Base-by-base conservation (phyloP, 176 grass and related monocot species). In the Chloris gayana region DNA sequence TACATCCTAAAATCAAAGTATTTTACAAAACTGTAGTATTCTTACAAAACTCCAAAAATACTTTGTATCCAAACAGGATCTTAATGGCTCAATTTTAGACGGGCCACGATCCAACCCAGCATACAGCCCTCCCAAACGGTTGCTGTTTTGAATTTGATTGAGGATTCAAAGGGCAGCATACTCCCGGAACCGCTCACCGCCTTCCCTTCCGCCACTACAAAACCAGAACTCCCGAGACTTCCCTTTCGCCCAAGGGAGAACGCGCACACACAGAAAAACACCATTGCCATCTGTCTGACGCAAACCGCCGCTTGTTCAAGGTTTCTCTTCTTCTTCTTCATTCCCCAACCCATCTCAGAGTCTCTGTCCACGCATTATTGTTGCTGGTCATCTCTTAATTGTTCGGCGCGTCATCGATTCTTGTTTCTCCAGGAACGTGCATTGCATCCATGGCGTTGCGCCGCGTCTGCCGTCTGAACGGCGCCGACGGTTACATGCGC, bases 401-500 rank as follows among this genome's bases (percentile, higher is more conserved):
- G 50, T 49, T 49, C 18, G 14, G 14, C 11, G 1, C 46, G 2
- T 49, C 46, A 5, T 49, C 46, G 45, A 49, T 49, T 37, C 35
- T 37, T 18, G 2, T 24, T 18, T 56, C 18, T 56, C 51, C 24
- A 21, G 7, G 41, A 6, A 57, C 7, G 53, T 24, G 24, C 53
- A n/a, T 57, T 24, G 6, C 5, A 57, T 57, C 21, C 53, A 57
- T 57, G 53, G 53, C 53, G 21, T 0, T 5, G 21, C 53, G 21
- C 53, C 53, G 21, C 53, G 11, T 57, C 53, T 10, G 2, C 21
- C 76, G 37, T 14, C 50, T 89, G 3, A 70, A 89, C 31, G 70
- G 75, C 19, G 17, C 5, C 6, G 70, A 9, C 62, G 56, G 68
- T 26, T 85, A 80, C 66, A 59, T 18, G 24, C 75, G 86, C 21